Percentiles rank a stretch among this genome's conserved stretches.
phyloP scores from a whole-genome alignment of 2,329 filamentous ascomycete genomes.

The Epichloe baconii region DNA sequence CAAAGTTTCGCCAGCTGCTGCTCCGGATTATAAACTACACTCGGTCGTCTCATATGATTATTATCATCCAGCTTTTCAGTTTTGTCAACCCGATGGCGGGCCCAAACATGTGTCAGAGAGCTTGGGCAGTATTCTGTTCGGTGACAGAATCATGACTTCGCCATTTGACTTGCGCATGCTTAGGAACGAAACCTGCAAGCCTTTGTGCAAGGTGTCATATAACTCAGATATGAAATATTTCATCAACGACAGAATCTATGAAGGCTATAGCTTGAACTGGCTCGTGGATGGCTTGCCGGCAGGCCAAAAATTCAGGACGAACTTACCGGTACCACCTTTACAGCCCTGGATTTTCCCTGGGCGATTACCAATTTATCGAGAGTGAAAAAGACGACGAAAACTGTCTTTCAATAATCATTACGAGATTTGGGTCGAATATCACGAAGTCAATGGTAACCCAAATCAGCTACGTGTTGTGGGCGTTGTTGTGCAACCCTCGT shows the following conservation, averaged over 20 bases:
- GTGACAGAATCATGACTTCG: constrained; percentile 94
- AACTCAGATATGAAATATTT: constrained; percentile 57
- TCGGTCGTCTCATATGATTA: constrained; percentile 96
- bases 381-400: constrained; percentile 36
- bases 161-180: constrained; percentile 83
- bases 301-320: constrained; percentile 71
- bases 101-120: constrained; percentile 67
- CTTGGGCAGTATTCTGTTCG: constrained; percentile 90
- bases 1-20: constrained; percentile 74
- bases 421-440: constrained; percentile 86
- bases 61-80: constrained; percentile 77
- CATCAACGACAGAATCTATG: constrained; percentile 67
- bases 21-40: constrained; percentile 67
- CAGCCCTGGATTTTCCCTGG: constrained; percentile 61
- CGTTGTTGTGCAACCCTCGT: constrained; percentile 74
- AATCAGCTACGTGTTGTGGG: constrained; percentile 80
- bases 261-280: constrained; percentile 91
- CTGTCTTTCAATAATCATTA: constrained; percentile 82
- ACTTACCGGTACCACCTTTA: constrained; percentile 65
- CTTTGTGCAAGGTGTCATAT: constrained; percentile 56
- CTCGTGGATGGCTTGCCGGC: constrained; percentile 88
- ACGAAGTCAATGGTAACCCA: constrained; percentile 54
- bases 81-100: constrained; percentile 69
- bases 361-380: constrained; percentile 43
- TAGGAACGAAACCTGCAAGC: constrained; percentile 76